Base-by-base conservation (phyloP, 176 grass and related monocot species). In the Hsuehochloa calcarea region DNA sequence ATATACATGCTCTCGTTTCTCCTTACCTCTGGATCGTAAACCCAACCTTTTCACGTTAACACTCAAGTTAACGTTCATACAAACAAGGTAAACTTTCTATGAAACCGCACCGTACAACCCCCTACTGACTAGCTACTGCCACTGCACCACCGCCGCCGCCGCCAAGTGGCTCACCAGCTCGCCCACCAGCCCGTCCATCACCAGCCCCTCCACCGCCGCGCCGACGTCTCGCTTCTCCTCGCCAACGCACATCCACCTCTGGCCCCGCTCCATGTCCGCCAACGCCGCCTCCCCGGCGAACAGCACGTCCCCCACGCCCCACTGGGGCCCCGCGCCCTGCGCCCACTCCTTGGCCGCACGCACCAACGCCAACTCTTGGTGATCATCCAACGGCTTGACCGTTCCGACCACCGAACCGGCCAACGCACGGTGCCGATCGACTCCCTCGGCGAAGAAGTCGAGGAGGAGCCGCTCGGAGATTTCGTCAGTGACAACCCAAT, bases 401-500 rank as follows among this genome's bases (percentile, higher is more conserved):
- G 69, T 20, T 10, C 50, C 40, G 17, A 62, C 2, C 15, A 74
- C 70, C 9, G 45, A 0, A 1, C 79, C 79, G 1, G 25, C 26
- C 3, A 1, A 0, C 37, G 78, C 6, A 1, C 66, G 56, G 37
- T 16, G 37, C 51, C 74, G 52, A 6, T 34, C 71, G 19, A 81
- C 1, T 1, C 86, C 91, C 39, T 99, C 91, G 0, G 38, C 68
- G 71, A 96, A 92, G 77, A 93, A 96, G 81, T 99, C 97, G 13
- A 94, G 47, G 16, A 99, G 63, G 68, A 99, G 90, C 40, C 77
- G 77, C 3, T 90, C 85, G 4, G 81, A 34, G 76, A 64, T 38
- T 22, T 80, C 76, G 38, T 44, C 87, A 12, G 49, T 10, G 41
- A 0, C 67, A 5, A 0, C 70, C 44, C 23, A 20, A 23, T 19